Evolutionary conservation across 139 green algal genomes (phyloP).

Genomic region (Protoeuglena noctilucae): DNA sequence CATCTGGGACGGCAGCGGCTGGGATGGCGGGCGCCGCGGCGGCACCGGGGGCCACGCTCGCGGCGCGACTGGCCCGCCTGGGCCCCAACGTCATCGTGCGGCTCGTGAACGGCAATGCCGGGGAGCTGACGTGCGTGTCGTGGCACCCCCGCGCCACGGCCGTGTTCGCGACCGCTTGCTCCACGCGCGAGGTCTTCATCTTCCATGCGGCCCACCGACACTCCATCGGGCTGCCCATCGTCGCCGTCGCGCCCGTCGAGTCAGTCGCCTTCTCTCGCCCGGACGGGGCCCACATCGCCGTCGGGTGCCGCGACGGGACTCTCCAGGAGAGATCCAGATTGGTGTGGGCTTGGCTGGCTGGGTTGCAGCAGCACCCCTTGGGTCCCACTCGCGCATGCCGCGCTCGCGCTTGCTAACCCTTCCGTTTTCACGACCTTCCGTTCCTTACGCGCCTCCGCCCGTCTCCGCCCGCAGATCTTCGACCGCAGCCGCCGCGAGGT

Average conservation of each 20-base stretch:
- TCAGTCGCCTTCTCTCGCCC: slow-evolving; percentile 6
- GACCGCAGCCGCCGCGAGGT: background rate
- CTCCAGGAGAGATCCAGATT: no score
- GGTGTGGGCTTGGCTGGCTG: no score
- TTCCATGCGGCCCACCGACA: background rate
- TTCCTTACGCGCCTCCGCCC: no score
- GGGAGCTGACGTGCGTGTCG: background rate
- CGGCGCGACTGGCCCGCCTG: background rate
- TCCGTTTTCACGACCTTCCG: no score
- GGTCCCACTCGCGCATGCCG: no score
- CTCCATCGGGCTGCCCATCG: slow-evolving; percentile 2
- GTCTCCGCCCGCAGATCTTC: no score
- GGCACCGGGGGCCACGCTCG: no score
- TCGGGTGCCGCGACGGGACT: background rate
- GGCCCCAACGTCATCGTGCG: background rate
- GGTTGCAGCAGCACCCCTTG: no score
- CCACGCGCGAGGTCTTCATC: slow-evolving; percentile 1
- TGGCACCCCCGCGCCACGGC: background rate
- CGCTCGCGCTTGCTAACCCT: no score
- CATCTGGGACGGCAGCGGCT: no score
- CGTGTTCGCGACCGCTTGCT: slow-evolving; percentile 4
- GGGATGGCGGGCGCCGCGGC: no score
- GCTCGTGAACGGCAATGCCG: background rate
- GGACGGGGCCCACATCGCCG: slow-evolving; percentile 1
- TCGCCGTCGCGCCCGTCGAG: background rate